These are phyloP conservation scores for Penicillium nordicum DNA, from an alignment of 2,329 filamentous ascomycete species.

Conservation along the genomic window DNA sequence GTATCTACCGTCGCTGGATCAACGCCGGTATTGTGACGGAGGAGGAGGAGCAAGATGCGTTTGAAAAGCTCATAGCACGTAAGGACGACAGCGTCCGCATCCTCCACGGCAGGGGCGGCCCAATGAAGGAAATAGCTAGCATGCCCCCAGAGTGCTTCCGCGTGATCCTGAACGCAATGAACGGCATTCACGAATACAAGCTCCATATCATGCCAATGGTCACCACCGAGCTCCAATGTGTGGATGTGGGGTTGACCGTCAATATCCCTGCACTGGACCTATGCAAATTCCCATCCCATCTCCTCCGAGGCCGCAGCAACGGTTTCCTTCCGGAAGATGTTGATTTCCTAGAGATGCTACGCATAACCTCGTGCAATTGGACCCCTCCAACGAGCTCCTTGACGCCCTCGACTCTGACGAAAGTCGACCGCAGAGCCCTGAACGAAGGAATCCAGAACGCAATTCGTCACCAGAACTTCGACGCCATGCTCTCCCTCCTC, in stretches of 20 bases:
- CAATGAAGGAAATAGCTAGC: neutral
- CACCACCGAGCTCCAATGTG: slow-evolving; percentile 18
- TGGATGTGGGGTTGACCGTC: slow-evolving; percentile 6
- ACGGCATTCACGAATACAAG: slow-evolving; percentile 16
- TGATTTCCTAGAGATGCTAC: slow-evolving; percentile 37
- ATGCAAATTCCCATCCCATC: slow-evolving; percentile 26
- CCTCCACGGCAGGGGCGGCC: slow-evolving; percentile 19
- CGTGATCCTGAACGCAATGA: neutral
- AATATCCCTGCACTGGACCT: slow-evolving; percentile 21
- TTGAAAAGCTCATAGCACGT: slow-evolving; percentile 23
- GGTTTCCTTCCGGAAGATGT: slow-evolving; percentile 33
- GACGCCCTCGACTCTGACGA: neutral
- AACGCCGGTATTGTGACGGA: slow-evolving; percentile 24
- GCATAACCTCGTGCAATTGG: slow-evolving; percentile 25
- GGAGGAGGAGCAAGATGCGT: slow-evolving; percentile 8
- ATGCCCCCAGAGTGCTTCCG: neutral
- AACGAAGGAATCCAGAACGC: slow-evolving; percentile 43
- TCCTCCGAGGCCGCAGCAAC: slow-evolving; percentile 28
- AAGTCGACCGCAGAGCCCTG: slow-evolving; percentile 31
- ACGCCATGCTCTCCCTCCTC: slow-evolving; percentile 35
- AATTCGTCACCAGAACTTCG: slow-evolving; percentile 31
- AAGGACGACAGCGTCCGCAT: slow-evolving; percentile 9
- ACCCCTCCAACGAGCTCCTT: neutral
- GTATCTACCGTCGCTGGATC: slow-evolving; percentile 35
- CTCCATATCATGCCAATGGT: slow-evolving; percentile 22